Evolutionary conservation across 768 basidiomycete genomes (phyloP), one percentile per base, ranked within the genome.

Genomic region (Russula dissimulans): DNA sequence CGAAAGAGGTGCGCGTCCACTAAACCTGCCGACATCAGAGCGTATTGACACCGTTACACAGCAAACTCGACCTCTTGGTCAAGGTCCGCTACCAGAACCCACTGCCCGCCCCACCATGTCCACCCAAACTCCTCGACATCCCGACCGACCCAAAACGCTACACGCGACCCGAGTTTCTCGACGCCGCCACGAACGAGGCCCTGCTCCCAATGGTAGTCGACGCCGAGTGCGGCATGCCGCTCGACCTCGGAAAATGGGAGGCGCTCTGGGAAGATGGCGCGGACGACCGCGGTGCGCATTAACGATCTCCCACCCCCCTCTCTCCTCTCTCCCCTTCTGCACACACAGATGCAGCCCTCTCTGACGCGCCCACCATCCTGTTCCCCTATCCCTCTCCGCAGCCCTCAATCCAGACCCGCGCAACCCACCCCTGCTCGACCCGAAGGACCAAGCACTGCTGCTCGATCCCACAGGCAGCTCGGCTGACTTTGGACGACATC

Each of bases 171-270:
- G 89, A 89, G 66, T 95, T 93, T 66, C 80, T 95, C 39, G 82
- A 89, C 62, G 80, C 85, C 6, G 75, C 97, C 41, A 87, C 89
- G 0, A 83, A 85, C 55, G 90, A 91, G 50, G 83, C 85, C 11
- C 87, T 89, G 0, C 71, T 97, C 18, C 95, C 97, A 0, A 94
- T 98, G 91, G 87, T 98, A 65, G 87, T 97, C 1, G 97, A 99
- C 67, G 91, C 91, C 0, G 97, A 99, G 71, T 87, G 87, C 65
- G 97, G 97, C 0, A 95, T 99, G 94, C 94, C 95, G 0, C 73
- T 99, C 29, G 91, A 98, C 70, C 75, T 95, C 49, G 87, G 88
- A 17, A 81, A 79, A 56, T 94, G 85, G 79, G 86, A 87, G 56
- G 87, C 82, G 39, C 74, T 95, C 17, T 94, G 89, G 91, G 84